phyloP scores from a whole-genome alignment of 176 grass and related monocot species.

The Thinopyrum elongatum region DNA sequence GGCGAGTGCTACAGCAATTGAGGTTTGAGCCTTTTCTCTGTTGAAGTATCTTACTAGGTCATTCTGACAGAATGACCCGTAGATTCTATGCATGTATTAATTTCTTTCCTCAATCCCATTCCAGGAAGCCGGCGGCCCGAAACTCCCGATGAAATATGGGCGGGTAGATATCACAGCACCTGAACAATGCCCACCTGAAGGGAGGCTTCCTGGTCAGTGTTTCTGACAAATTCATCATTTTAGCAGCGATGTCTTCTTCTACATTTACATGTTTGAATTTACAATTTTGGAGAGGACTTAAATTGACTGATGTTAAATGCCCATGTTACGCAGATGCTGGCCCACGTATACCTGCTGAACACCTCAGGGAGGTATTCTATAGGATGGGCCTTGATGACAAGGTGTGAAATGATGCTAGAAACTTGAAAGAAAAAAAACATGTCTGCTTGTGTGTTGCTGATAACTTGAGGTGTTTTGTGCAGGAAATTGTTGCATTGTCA shows the following conservation, averaged over 20 bases:
- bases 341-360: constrained; percentile 70
- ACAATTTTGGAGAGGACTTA: not conserved
- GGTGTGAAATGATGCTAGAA: constrained; percentile 42
- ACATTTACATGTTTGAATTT: not conserved
- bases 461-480: constrained; percentile 7
- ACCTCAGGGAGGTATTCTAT: constrained; percentile 84
- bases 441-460: not conserved
- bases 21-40: constrained; percentile 51
- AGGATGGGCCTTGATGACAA: constrained; percentile 96
- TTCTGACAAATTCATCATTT: constrained; percentile 22
- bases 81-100: not conserved
- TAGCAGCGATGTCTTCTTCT: not conserved
- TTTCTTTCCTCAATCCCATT: constrained; percentile 23
- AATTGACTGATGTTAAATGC: constrained; percentile 11
- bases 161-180: constrained; percentile 74
- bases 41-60: not conserved
- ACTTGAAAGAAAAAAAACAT: not conserved
- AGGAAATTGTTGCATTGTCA: constrained; percentile 93
- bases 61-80: not conserved
- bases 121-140: constrained; percentile 88
- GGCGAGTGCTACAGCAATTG: constrained; percentile 96
- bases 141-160: constrained; percentile 95
- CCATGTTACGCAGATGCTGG: constrained; percentile 57
- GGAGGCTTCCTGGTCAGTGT: constrained; percentile 82
- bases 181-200: constrained; percentile 83